A percentile compares a stretch with the other conserved stretches of the same genome.
Conservation (phyloP, 306 rosid species). For the Vigna reflexopilosa region DNA sequence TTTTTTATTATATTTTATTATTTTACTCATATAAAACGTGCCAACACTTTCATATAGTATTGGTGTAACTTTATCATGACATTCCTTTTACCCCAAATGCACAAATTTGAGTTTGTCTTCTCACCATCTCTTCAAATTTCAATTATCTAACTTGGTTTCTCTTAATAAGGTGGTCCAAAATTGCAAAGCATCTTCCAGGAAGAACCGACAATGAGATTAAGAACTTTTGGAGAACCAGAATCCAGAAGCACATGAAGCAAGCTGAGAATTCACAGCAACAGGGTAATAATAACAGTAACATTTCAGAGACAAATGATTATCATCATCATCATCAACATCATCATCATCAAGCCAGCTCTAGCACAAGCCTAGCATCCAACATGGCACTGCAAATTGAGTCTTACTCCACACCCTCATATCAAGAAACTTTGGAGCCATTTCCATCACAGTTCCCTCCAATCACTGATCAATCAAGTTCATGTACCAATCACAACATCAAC, state of each 20-base stretch:
- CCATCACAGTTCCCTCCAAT: conserved; percentile 45
- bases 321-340: conserved; percentile 45
- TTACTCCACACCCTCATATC: conserved; percentile 48
- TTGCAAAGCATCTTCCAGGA: conserved; percentile 95
- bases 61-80: no score
- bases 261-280: conserved; percentile 56
- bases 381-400: conserved; percentile 57
- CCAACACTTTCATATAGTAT: conserved; percentile 26
- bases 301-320: conserved; percentile 43
- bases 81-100: neutral
- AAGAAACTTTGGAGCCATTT: conserved; percentile 50
- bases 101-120: no score
- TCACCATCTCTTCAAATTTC: no score
- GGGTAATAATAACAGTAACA: neutral
- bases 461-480: conserved; percentile 47
- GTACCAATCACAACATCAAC: conserved; percentile 43
- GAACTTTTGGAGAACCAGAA: conserved; percentile 97
- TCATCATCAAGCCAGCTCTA: conserved; percentile 55
- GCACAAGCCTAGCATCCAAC: conserved; percentile 46
- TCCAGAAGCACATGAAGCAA: conserved; percentile 95
- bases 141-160: neutral
- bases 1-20: conserved; percentile 30
- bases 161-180: conserved; percentile 86
- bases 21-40: conserved; percentile 27
- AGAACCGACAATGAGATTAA: conserved; percentile 96